Conservation (phyloP, 2,329 filamentous ascomycete species). For the Cercospora beticola region DNA sequence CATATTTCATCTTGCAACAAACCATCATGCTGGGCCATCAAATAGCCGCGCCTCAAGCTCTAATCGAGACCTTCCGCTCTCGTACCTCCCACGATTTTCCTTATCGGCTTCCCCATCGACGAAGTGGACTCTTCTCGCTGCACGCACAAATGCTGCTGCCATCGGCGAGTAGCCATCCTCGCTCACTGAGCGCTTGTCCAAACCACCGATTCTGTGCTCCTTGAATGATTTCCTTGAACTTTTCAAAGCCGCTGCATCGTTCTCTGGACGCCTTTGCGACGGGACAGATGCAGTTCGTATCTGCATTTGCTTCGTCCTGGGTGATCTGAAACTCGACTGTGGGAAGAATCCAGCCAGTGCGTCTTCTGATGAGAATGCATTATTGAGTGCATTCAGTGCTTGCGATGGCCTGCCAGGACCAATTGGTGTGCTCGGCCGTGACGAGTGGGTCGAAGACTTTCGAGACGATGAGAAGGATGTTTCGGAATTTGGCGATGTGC, state of each 20-base stretch:
- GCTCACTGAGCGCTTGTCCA: constrained; percentile 1
- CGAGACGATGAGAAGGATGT: neutral
- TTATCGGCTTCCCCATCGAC: neutral
- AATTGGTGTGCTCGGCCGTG: neutral
- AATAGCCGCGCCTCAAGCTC: constrained; percentile 12
- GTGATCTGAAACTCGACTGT: neutral
- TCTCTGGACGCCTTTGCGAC: neutral
- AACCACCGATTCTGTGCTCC: neutral
- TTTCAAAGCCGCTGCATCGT: neutral
- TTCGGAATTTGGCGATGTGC: neutral
- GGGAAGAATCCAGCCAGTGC: neutral
- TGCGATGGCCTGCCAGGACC: neutral
- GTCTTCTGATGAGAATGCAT: constrained; percentile 1
- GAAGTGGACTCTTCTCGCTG: neutral
- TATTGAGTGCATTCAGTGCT: neutral
- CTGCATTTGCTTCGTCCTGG: neutral
- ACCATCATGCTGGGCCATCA: constrained; percentile 4
- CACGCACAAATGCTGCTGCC: constrained; percentile 16
- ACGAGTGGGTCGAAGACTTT: neutral
- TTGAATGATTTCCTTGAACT: neutral
- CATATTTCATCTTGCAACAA: neutral
- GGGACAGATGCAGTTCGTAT: neutral
- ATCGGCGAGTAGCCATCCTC: constrained; percentile 15
- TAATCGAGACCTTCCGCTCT: neutral
- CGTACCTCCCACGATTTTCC: neutral